Base-by-base conservation (phyloP, 2,329 filamentous ascomycete genomes). In the Fusarium metavorans region DNA sequence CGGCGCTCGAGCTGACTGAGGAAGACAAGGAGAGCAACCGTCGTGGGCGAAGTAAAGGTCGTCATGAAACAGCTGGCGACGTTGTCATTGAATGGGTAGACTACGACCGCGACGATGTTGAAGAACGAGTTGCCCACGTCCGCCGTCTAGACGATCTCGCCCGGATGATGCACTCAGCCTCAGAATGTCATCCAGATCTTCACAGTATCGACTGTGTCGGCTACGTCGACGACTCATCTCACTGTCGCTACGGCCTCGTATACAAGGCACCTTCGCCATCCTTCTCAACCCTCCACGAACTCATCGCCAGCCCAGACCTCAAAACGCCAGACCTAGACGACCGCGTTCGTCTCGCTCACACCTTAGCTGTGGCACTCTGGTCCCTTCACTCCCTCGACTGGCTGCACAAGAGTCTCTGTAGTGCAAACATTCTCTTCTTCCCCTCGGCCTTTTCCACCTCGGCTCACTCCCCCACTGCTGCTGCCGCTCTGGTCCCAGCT, bases 321-420 rank as follows among this genome's bases (percentile, higher is more conserved):
- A 83, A 84, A 48, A 85, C 85, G 14, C 86, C 85, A 4, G 85
- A 86, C 65, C 82, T 87, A n/a, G 80, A 84, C 63, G 83, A 84
- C 65, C 81, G 85, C 18, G 81, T 87, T 52, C 77, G 73, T 23
- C 82, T 87, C 2, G 86, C 85, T 4, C 78, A 81, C 30, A 85
- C 80, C 4, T 81, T 88, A 23, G 83, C 84, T 32, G 81, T 86
- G 20, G 84, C 85, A 2, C 77, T 87, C 11, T 86, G 85, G 82
- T 86, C 85, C 18, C 83, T 88, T n/a, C 87, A 89, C 75, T 86
- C 86, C 1, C 84, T 89, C 41, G 87, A 88, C 77, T 89, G 87
- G 87, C 83, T 89, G 45, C 87, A 90, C 82, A 90, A 91, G 77
- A 88, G 87, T 41, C 82, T 91, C 16, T 87, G 88, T 61, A 84